Conservation (phyloP, 2,329 filamentous ascomycete genomes). For the Colletotrichum echinochloae region DNA sequence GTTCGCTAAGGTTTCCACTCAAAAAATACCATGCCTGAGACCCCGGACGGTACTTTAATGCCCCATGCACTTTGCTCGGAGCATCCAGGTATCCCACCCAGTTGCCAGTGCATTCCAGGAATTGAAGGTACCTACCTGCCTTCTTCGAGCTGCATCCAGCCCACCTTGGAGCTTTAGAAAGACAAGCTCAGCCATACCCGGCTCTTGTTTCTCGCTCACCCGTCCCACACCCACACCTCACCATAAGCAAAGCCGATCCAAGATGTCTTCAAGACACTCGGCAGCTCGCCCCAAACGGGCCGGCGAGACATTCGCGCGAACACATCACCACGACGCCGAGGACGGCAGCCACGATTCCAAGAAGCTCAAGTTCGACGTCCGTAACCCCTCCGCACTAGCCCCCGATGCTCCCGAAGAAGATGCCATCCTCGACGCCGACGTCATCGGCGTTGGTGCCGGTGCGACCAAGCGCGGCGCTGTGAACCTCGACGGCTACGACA, state of each 20-base stretch:
- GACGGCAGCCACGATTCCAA: slow-evolving; percentile 67
- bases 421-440: slow-evolving; percentile 87
- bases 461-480: slow-evolving; percentile 92
- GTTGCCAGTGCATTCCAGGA: slow-evolving; percentile 9
- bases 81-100: slow-evolving; percentile 16
- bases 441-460: slow-evolving; percentile 82
- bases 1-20: slow-evolving; percentile 29
- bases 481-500: slow-evolving; percentile 97
- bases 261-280: slow-evolving; percentile 69
- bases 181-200: slow-evolving; percentile 22
- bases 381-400: slow-evolving; percentile 92
- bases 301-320: slow-evolving; percentile 83
- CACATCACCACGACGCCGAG: slow-evolving; percentile 71
- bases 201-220: slow-evolving; percentile 4
- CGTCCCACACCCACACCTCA: background rate
- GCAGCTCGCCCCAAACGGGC: slow-evolving; percentile 85
- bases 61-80: slow-evolving; percentile 25
- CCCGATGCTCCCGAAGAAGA: slow-evolving; percentile 82
- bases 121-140: slow-evolving; percentile 1
- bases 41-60: slow-evolving; percentile 28
- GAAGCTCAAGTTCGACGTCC: slow-evolving; percentile 91
- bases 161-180: slow-evolving; percentile 25
- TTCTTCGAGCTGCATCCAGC: slow-evolving; percentile 27
- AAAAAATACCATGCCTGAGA: slow-evolving; percentile 22
- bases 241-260: background rate